These are phyloP conservation scores for Corymbia maculata DNA, from an alignment of 345 rosid genomes.

Conservation along the genomic window DNA sequence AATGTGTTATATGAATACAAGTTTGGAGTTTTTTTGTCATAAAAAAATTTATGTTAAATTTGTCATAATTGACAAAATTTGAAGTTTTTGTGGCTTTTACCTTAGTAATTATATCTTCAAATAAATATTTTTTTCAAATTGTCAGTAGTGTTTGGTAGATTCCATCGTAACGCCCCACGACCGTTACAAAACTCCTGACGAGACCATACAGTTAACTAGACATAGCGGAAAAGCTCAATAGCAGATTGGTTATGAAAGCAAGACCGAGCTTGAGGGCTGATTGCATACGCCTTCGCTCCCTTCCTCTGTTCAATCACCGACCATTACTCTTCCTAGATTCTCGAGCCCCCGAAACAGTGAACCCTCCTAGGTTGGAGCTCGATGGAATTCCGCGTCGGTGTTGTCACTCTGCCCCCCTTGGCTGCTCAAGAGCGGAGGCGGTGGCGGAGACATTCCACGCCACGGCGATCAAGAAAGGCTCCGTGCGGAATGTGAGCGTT, in stretches of 20 bases:
- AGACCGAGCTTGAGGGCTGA: not conserved
- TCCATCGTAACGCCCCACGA: not conserved
- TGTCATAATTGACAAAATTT: too few species aligned
- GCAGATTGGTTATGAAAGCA: not conserved
- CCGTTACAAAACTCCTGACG: not conserved
- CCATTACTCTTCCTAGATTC: not conserved
- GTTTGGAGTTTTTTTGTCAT: too few species aligned
- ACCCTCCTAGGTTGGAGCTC: not conserved
- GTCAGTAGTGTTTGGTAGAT: not conserved
- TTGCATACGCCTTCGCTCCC: not conserved
- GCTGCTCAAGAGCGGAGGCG: not conserved
- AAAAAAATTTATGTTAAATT: too few species aligned
- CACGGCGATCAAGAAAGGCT: constrained; percentile 13
- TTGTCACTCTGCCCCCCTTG: not conserved
- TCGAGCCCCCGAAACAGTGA: not conserved
- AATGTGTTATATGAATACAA: too few species aligned
- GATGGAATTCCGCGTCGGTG: not conserved
- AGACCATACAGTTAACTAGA: not conserved
- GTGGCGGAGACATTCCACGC: constrained; percentile 8
- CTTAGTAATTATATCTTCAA: not conserved
- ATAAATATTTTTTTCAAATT: not conserved
- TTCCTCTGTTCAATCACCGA: not conserved
- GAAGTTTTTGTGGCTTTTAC: too few species aligned
- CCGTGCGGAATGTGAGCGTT: not conserved
- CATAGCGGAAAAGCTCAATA: not conserved